Percentiles rank a stretch among this genome's conserved stretches.
These are phyloP conservation scores for Debaryomycetaceae sp. DNA, from an alignment of 1,139 yeast genomes.

Conservation along the genomic window DNA sequence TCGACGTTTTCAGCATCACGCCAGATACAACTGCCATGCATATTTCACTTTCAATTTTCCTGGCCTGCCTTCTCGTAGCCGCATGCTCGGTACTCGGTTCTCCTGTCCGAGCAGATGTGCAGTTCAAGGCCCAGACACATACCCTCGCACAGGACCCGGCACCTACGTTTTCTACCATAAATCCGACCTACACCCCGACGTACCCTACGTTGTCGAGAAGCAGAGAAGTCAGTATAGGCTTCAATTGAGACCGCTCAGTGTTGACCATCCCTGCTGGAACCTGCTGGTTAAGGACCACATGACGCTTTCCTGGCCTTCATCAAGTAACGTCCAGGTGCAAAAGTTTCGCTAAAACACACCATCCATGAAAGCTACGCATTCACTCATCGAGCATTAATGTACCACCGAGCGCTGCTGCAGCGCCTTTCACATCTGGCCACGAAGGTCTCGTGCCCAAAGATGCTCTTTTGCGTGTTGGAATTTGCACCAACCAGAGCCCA, in stretches of 20 bases:
- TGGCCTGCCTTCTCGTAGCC: background rate
- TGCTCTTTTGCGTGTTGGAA: no score
- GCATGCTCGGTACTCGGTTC: slow-evolving; percentile 10
- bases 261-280: no score
- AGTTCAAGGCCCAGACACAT: slow-evolving; percentile 14
- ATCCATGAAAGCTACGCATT: no score
- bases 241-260: slow-evolving; percentile 5
- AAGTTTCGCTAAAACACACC: no score
- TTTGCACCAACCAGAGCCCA: no score
- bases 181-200: slow-evolving; percentile 18
- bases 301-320: no score
- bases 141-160: slow-evolving; percentile 9
- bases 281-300: no score
- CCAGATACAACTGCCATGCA: background rate
- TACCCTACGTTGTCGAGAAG: slow-evolving; percentile 5
- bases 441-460: no score
- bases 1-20: background rate
- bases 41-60: background rate
- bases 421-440: no score
- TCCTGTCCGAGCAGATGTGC: slow-evolving; percentile 24
- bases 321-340: no score
- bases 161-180: slow-evolving; percentile 14
- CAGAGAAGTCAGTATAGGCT: slow-evolving; percentile 8
- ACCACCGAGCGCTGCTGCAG: no score
- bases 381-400: no score